These are phyloP conservation scores for Saccharomycopsis capsularis DNA, from an alignment of 805 yeast genomes.

Conservation along the genomic window DNA sequence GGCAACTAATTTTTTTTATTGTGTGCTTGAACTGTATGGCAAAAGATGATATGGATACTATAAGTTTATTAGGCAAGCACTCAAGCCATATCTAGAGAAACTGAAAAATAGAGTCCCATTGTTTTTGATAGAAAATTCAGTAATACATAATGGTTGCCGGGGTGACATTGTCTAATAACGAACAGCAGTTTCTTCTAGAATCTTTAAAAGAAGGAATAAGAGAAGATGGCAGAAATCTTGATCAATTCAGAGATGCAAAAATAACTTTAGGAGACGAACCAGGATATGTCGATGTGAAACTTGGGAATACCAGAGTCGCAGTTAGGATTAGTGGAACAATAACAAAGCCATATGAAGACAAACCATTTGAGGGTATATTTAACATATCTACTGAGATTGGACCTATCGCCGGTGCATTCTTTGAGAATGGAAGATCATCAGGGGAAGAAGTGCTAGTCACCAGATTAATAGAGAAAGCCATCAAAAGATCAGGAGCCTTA, in stretches of 20 bases:
- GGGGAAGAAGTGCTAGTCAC: constrained; percentile 77
- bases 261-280: constrained; percentile 61
- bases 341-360: constrained; percentile 73
- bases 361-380: constrained; percentile 92
- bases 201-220: constrained; percentile 58
- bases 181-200: constrained; percentile 52
- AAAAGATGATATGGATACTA: no score
- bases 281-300: constrained; percentile 71
- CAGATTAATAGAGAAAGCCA: constrained; percentile 84
- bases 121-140: no score
- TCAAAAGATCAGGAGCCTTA: constrained; percentile 81
- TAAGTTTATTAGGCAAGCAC: no score
- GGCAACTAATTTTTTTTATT: no score
- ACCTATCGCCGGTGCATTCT: constrained; percentile 83
- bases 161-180: constrained; percentile 57
- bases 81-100: no score
- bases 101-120: no score
- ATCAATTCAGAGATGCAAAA: constrained; percentile 58
- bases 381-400: constrained; percentile 77
- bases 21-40: no score
- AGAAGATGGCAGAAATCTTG: constrained; percentile 59
- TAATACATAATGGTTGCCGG: constrained; percentile 68
- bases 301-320: constrained; percentile 68
- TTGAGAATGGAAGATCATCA: constrained; percentile 66
- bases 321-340: constrained; percentile 73